phyloP scores from a whole-genome alignment of 805 yeast genomes.

The Wickerhamomyces sydowiorum region DNA sequence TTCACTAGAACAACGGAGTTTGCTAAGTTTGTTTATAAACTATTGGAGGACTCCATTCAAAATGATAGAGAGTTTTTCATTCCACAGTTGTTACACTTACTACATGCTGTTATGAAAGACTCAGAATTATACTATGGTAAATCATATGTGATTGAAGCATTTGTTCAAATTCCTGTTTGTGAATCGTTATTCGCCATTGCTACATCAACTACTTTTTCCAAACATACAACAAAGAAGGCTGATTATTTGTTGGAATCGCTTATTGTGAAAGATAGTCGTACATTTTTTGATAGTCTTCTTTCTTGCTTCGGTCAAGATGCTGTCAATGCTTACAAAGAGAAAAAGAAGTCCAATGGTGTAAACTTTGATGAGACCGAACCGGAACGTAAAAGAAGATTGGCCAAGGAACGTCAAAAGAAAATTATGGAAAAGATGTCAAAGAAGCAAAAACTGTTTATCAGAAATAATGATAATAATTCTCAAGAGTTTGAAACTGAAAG shows the following conservation, averaged over 20 bases:
- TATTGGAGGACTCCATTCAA: conserved; percentile 48
- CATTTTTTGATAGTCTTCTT: conserved; percentile 44
- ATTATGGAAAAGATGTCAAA: conserved; percentile 57
- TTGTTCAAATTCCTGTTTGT: conserved; percentile 50
- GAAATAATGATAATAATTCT: conserved; percentile 42
- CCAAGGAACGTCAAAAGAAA: conserved; percentile 56
- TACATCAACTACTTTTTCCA: conserved; percentile 43
- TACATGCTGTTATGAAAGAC: conserved; percentile 59
- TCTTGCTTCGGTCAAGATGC: conserved; percentile 54
- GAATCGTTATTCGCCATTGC: conserved; percentile 47
- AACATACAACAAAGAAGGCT: conserved; percentile 46
- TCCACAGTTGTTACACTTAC: conserved; percentile 56
- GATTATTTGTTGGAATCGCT: conserved; percentile 47
- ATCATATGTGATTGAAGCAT: conserved; percentile 35
- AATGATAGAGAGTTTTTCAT: conserved; percentile 48
- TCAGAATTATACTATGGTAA: conserved; percentile 38
- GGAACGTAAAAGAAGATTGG: conserved; percentile 51
- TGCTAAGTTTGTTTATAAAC: conserved; percentile 51
- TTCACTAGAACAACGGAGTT: conserved; percentile 48
- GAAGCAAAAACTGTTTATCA: conserved; percentile 72
- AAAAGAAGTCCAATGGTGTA: conserved; percentile 34
- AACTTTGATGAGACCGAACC: conserved; percentile 43
- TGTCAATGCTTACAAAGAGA: conserved; percentile 42
- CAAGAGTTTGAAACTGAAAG: conserved; percentile 25
- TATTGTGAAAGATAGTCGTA: conserved; percentile 39